Percentiles rank a stretch among this genome's conserved stretches.
These are phyloP conservation scores for Hippophae rhamnoides DNA, from an alignment of 306 rosid genomes.

Conservation along the genomic window DNA sequence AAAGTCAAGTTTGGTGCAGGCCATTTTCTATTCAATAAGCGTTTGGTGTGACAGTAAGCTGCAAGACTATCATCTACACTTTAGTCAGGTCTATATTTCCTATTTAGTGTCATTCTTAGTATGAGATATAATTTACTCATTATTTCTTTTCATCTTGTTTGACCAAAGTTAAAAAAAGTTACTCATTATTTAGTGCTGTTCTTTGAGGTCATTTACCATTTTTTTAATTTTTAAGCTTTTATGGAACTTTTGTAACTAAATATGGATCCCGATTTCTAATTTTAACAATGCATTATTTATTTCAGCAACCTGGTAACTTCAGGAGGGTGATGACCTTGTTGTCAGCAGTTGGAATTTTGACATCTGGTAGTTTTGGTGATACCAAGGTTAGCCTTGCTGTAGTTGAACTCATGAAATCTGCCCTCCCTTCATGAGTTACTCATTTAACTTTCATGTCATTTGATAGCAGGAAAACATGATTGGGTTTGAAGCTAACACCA, in stretches of 20 bases:
- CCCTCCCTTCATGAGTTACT: background rate
- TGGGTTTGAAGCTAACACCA: no score
- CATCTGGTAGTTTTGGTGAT: conserved; percentile 25
- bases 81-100: conserved; percentile 30
- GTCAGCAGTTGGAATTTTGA: conserved; percentile 39
- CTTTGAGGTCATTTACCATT: no score
- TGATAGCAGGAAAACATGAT: background rate
- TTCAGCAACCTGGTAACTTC: conserved; percentile 38
- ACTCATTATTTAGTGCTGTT: no score
- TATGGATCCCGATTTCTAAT: background rate
- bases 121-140: no score
- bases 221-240: background rate
- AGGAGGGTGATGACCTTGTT: conserved; percentile 33
- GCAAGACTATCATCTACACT: conserved; percentile 48
- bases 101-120: no score
- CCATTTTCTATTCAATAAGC: conserved; percentile 40
- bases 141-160: no score
- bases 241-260: background rate
- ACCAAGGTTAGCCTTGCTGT: conserved; percentile 30
- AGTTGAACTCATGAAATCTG: conserved; percentile 5
- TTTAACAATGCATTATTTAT: conserved; percentile 6
- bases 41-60: conserved; percentile 39
- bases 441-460: background rate
- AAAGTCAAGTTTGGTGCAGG: conserved; percentile 33
- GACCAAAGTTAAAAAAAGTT: no score